Evolutionary conservation across 2,329 filamentous ascomycete species (phyloP), one percentile per base, ranked within the genome.

Genomic region (Colletotrichum camelliae): DNA sequence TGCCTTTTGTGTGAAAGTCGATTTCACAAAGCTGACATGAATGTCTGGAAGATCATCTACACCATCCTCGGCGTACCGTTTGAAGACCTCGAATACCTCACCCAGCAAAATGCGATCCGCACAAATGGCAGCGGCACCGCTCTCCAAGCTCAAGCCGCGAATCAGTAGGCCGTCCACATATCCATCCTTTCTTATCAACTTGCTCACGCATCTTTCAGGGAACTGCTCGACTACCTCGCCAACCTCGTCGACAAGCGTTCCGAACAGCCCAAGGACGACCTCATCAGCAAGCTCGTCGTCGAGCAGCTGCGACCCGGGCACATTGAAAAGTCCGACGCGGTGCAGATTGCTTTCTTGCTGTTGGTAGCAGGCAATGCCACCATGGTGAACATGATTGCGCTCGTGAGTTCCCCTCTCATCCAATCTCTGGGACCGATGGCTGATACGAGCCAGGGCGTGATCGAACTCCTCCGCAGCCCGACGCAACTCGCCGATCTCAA

Each of bases 301-400:
- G 84, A 88, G 52, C 86, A 88, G 58, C 80, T 87, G 9, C 83
- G 82, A 55, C 78, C 82, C 1, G 86, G 86, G 0, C 81, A 84
- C 37, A 83, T 87, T 16, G 80, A 82, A 2, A 86, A 84, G 76
- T 80, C 83, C 1, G 86, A 88, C 52, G 84, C 84, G 2, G 82
- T 89, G 1, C 86, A 88, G 72, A 87, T 89, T 62, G 86, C 88
- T 0, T 89, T 89, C 43, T 80, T 90, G 9, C 81, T 89, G 7
- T 84, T 90, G 2, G 87, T 89, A 2, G 88, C 88, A 0, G 88
- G 88, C 3, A 90, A 89, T 48, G 88, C 88, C 0, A 89, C 88
- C 1, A 87, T 89, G 85, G 85, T 89, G 6, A 89, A 86, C 78
- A 89, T 88, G 85, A 89, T 89, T 72, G 82, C 84, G 1, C 81